Evolutionary conservation across 345 rosid genomes (phyloP).

Genomic region (Geranium brycei): DNA sequence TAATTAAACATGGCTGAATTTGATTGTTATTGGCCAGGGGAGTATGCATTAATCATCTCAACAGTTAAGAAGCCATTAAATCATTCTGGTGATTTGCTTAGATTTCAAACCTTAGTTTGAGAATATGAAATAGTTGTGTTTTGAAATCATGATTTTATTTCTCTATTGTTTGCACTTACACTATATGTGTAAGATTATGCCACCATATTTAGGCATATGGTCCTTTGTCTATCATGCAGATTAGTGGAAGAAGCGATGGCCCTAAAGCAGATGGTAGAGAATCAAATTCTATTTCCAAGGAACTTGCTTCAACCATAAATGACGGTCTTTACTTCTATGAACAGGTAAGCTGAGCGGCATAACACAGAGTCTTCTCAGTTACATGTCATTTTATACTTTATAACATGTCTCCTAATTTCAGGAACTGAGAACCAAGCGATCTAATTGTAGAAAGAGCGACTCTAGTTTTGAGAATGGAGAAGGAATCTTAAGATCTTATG

Average conservation of each 20-base stretch:
- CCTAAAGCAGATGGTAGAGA: constrained; percentile 26
- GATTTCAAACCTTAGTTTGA: too few relatives aligned
- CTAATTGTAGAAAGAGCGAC: constrained; percentile 36
- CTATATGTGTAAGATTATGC: too few relatives aligned
- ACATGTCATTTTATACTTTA: constrained; percentile 3
- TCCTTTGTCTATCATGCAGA: constrained; percentile 41
- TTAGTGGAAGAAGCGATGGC: constrained; percentile 42
- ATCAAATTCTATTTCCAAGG: constrained; percentile 51
- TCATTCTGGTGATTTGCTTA: too few relatives aligned
- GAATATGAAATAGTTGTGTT: too few relatives aligned
- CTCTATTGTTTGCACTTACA: too few relatives aligned
- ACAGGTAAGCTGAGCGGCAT: constrained; percentile 37
- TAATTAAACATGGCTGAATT: too few relatives aligned
- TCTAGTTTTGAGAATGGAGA: constrained; percentile 46
- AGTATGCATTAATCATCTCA: too few relatives aligned
- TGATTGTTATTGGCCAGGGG: too few relatives aligned
- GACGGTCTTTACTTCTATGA: constrained; percentile 91
- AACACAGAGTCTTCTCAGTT: neutral
- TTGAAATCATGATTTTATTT: too few relatives aligned
- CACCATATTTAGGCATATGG: neutral
- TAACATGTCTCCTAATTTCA: constrained; percentile 15
- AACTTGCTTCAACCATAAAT: constrained; percentile 73
- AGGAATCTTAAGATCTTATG: constrained; percentile 28
- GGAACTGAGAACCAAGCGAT: constrained; percentile 64
- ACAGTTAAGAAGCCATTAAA: too few relatives aligned